phyloP scores from a whole-genome alignment of 805 yeast genomes.

The Starmerella davenportii region DNA sequence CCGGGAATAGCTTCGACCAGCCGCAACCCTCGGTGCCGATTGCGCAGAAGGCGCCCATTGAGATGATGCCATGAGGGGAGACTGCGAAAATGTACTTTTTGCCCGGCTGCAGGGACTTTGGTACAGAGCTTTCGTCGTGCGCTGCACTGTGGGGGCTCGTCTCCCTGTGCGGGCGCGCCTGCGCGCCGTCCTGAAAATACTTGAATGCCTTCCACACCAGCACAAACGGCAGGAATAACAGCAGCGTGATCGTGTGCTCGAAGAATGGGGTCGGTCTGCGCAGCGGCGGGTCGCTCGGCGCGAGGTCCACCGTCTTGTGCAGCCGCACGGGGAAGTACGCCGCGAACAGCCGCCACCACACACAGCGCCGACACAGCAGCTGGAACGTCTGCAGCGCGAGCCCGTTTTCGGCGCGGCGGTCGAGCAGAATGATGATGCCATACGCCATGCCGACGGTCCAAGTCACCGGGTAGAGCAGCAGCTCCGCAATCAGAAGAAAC shows the following conservation, averaged over 20 bases:
- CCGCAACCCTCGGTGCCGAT: conserved; percentile 68
- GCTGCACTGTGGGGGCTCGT: too few species aligned
- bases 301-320: conserved; percentile 47
- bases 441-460: conserved; percentile 61
- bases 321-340: conserved; percentile 63
- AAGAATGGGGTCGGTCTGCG: not conserved
- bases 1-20: conserved; percentile 57
- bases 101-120: conserved; percentile 16
- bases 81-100: conserved; percentile 66
- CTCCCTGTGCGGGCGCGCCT: not conserved
- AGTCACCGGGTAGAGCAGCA: conserved; percentile 38
- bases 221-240: conserved; percentile 11
- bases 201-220: too few species aligned
- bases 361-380: conserved; percentile 35
- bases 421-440: conserved; percentile 34
- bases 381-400: conserved; percentile 41
- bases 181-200: conserved; percentile 13
- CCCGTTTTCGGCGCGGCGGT: conserved; percentile 63
- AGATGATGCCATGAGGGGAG: conserved; percentile 93
- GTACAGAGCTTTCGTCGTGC: not conserved
- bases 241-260: conserved; percentile 1
- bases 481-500: conserved; percentile 29
- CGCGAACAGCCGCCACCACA: conserved; percentile 54
- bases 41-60: conserved; percentile 76
- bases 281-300: conserved; percentile 42